Conservation (phyloP, 1,284 basidiomycete genomes). For the Phylloporus gajari region DNA sequence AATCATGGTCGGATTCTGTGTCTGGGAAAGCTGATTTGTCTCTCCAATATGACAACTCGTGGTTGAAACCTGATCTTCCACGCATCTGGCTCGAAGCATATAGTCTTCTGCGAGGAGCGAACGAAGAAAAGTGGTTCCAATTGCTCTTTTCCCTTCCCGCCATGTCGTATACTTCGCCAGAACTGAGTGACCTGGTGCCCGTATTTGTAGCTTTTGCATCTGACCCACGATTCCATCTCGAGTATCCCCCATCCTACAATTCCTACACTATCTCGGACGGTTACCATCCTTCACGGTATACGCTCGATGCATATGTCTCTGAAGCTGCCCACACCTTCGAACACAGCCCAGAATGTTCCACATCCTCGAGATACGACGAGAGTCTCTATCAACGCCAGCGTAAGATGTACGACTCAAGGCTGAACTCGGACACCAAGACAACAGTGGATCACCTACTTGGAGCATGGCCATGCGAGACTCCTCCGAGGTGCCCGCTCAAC, state of each 20-base stretch:
- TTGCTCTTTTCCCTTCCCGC: conserved; percentile 46
- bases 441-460: conserved; percentile 4
- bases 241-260: no score
- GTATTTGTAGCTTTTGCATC: conserved; percentile 46
- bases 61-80: conserved; percentile 27
- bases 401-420: no score
- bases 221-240: no score
- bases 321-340: no score
- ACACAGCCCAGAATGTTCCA: no score
- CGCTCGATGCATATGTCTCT: no score
- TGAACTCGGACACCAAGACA: conserved; percentile 8
- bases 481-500: conserved; percentile 14
- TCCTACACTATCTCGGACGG: conserved; percentile 1
- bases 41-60: conserved; percentile 28
- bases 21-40: conserved; percentile 7
- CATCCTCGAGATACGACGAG: no score
- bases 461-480: conserved; percentile 7
- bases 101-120: conserved; percentile 34
- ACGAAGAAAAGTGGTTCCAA: conserved; percentile 25
- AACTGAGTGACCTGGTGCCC: conserved; percentile 29
- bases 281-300: no score
- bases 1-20: no score
- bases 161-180: conserved; percentile 37
- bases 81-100: conserved; percentile 45
- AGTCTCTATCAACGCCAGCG: no score